phyloP scores from a whole-genome alignment of 1,139 yeast genomes.

The Saccharomyces hybrid region DNA sequence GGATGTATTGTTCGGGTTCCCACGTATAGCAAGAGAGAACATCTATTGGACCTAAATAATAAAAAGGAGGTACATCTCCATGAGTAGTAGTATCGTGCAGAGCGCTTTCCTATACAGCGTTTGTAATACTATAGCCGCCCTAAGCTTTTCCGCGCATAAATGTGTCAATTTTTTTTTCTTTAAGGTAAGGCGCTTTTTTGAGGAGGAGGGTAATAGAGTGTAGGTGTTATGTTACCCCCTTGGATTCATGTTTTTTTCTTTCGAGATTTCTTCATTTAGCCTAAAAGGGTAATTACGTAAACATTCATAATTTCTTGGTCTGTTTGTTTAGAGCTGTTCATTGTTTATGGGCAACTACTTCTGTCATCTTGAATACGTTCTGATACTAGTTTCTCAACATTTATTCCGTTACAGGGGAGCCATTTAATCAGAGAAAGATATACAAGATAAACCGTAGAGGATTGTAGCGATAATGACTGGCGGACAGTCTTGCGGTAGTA shows the following conservation, averaged over 20 bases:
- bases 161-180: too few relatives aligned
- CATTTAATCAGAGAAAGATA: background rate
- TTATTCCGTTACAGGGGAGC: too few relatives aligned
- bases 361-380: background rate
- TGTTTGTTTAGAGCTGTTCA: background rate
- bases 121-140: too few relatives aligned
- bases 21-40: background rate
- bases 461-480: background rate
- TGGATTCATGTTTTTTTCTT: background rate
- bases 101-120: too few relatives aligned
- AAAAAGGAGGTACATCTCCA: too few relatives aligned
- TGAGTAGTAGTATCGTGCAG: too few relatives aligned
- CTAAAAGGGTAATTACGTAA: background rate
- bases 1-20: background rate
- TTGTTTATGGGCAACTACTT: background rate
- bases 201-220: background rate
- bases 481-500: background rate
- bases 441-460: background rate
- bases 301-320: background rate
- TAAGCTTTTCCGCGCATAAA: too few relatives aligned
- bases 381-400: background rate
- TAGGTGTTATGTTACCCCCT: background rate
- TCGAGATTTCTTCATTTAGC: background rate
- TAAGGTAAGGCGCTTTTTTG: too few relatives aligned
- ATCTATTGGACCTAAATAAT: too few relatives aligned